phyloP scores from a whole-genome alignment of 2,329 filamentous ascomycete species.

The Capronia epimyces region DNA sequence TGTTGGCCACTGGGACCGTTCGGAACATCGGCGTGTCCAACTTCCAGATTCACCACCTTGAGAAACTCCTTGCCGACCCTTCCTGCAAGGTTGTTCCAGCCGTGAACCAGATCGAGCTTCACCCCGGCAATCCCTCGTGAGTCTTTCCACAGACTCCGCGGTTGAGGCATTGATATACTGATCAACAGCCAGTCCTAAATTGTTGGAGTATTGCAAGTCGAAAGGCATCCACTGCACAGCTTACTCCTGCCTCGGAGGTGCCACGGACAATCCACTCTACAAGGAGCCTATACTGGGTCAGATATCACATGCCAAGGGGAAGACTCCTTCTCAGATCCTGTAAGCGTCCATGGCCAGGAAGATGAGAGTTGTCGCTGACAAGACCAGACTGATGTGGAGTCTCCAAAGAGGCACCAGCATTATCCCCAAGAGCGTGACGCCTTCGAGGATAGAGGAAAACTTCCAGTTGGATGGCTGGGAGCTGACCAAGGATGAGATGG shows the following conservation, averaged over 20 bases:
- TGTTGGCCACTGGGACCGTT: conserved; percentile 53
- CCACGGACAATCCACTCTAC: conserved; percentile 63
- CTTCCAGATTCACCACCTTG: conserved; percentile 47
- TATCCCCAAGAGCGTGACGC: conserved; percentile 76
- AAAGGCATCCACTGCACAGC: conserved; percentile 65
- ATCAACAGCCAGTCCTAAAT: conserved; percentile 49
- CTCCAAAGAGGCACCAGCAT: conserved; percentile 74
- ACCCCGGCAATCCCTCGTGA: conserved; percentile 27
- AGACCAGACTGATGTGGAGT: conserved; percentile 62
- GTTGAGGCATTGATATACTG: background rate
- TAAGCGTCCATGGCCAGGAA: conserved; percentile 50
- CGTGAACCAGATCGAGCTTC: conserved; percentile 31
- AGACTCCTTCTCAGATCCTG: conserved; percentile 17
- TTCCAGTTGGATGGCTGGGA: conserved; percentile 69
- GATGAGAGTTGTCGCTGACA: conserved; percentile 44
- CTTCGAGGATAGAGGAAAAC: conserved; percentile 68
- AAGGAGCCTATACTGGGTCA: conserved; percentile 35
- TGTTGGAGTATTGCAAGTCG: conserved; percentile 63
- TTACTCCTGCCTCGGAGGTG: conserved; percentile 64
- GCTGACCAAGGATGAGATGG: conserved; percentile 65
- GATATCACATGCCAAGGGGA: conserved; percentile 10
- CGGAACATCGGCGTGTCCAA: conserved; percentile 68
- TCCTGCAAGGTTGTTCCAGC: conserved; percentile 33
- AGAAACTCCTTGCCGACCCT: conserved; percentile 34
- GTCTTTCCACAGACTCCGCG: background rate